Percentiles rank a stretch among this genome's conserved stretches.
Evolutionary conservation across 805 yeast species (phyloP).

Genomic region (Saccharomycopsis amapae): DNA sequence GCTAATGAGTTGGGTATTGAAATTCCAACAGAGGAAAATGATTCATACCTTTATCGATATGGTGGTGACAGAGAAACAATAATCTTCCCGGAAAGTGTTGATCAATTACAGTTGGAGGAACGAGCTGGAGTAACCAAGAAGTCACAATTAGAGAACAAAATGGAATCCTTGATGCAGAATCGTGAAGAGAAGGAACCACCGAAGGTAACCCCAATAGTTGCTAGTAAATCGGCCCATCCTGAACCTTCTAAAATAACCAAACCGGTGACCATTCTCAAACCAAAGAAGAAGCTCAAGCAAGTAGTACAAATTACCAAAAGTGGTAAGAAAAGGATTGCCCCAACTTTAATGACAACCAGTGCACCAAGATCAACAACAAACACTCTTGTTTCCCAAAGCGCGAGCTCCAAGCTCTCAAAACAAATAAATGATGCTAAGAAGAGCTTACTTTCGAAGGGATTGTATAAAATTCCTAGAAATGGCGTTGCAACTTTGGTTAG

Average conservation of each 20-base stretch:
- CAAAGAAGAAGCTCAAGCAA: conserved; percentile 30
- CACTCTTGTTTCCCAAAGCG: conserved; percentile 20
- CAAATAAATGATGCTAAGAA: conserved; percentile 23
- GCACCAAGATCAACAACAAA: conserved; percentile 23
- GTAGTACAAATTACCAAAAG: conserved; percentile 61
- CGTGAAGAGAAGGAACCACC: conserved; percentile 1
- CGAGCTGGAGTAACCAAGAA: conserved; percentile 37
- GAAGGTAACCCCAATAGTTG: background rate
- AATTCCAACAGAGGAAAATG: conserved; percentile 60
- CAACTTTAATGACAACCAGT: conserved; percentile 50
- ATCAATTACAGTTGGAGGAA: conserved; percentile 69
- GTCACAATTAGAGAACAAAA: conserved; percentile 16
- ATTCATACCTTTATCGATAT: conserved; percentile 65
- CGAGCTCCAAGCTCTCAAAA: conserved; percentile 9
- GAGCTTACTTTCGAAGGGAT: conserved; percentile 35
- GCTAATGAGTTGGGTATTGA: conserved; percentile 52
- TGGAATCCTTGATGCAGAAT: conserved; percentile 36
- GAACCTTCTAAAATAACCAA: conserved; percentile 11
- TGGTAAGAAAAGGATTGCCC: conserved; percentile 72
- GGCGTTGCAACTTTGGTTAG: conserved; percentile 62
- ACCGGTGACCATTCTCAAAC: conserved; percentile 15
- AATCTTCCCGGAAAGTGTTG: conserved; percentile 81
- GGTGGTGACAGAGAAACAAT: conserved; percentile 84
- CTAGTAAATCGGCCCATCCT: background rate
- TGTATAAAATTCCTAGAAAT: conserved; percentile 49